Base-by-base conservation (phyloP, 768 basidiomycete species). In the Phanerochaete sordida region DNA sequence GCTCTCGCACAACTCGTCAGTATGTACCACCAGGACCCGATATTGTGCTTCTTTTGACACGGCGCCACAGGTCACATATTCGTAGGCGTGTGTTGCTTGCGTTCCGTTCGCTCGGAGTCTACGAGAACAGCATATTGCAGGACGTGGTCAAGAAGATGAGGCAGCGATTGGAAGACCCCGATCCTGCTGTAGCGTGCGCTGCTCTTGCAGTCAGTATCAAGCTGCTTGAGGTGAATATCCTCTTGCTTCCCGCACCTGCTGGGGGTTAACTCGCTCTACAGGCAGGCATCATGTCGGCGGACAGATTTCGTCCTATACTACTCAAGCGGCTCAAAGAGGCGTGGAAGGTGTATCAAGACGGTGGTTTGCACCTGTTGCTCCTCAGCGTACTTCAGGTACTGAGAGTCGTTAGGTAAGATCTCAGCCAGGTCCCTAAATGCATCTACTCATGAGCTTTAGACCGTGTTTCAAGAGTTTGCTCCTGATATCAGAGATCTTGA, bases 1-100 rank as follows among this genome's bases (percentile, higher is more conserved):
- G 12, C 77, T 93, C 21, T 83, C 82, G 33, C 88, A 92, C 69
- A 80, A 82, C 64, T 86, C 87, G 92, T 93, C 78, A 84, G 90
- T 83, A 73, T 68, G 72, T 77, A 69, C 69, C 62, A n/a, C 53
- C 24, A 48, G 19, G 39, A 9, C 9, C 21, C 13, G 44, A 11
- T 59, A 21, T 19, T 33, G 16, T 23, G 33, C 50, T n/a, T 28
- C 31, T 51, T 30, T 15, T 31, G 9, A 30, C 4, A 7, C 47
- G 5, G 15, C 3, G n/a, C 23, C 19, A 9, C 65, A 92, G 90
- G 33, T 67, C 76, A 9, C 76, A 79, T 64, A 77, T 93, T 50
- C 84, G 84, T 39, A 79, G 85, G 61, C 82, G 88, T 47, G 80
- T 87, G 12, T 69, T 91, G 43, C 72, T 84, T 33, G 86, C 85